A percentile compares a stretch with the other conserved stretches of the same genome.
Evolutionary conservation across 257 asterid genomes (phyloP).

Genomic region (Solanum raphanifolium): DNA sequence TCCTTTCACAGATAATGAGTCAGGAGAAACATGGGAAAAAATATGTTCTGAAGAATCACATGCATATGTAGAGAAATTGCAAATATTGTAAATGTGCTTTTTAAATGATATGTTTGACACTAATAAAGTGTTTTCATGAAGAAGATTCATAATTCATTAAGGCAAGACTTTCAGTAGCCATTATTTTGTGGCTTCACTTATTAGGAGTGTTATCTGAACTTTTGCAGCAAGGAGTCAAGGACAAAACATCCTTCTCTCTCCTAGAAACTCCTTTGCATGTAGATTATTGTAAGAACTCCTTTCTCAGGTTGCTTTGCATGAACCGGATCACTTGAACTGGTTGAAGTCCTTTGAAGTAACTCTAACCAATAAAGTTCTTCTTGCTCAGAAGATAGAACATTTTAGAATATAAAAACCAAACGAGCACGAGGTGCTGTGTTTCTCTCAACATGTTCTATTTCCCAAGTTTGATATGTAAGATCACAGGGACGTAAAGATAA

Average conservation of each 20-base stretch:
- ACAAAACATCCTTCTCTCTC: background rate
- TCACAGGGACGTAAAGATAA: background rate
- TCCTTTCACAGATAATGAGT: background rate
- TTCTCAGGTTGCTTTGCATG: background rate
- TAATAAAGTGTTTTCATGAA: background rate
- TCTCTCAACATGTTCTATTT: background rate
- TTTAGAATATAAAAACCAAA: background rate
- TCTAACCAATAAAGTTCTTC: background rate
- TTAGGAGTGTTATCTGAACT: background rate
- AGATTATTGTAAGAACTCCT: background rate
- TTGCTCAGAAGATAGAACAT: background rate
- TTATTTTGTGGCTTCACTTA: background rate
- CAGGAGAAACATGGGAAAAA: background rate
- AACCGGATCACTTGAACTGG: background rate
- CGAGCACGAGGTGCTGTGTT: background rate
- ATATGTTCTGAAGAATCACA: background rate
- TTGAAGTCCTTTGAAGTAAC: background rate
- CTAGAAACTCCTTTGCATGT: background rate
- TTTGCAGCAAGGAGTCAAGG: background rate
- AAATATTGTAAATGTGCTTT: background rate
- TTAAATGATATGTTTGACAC: background rate
- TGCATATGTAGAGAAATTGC: background rate
- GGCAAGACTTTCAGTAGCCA: background rate
- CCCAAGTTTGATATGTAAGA: background rate
- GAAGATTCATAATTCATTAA: background rate